Conservation (phyloP, 2,329 filamentous ascomycete genomes). For the Aspergillus sp. region DNA sequence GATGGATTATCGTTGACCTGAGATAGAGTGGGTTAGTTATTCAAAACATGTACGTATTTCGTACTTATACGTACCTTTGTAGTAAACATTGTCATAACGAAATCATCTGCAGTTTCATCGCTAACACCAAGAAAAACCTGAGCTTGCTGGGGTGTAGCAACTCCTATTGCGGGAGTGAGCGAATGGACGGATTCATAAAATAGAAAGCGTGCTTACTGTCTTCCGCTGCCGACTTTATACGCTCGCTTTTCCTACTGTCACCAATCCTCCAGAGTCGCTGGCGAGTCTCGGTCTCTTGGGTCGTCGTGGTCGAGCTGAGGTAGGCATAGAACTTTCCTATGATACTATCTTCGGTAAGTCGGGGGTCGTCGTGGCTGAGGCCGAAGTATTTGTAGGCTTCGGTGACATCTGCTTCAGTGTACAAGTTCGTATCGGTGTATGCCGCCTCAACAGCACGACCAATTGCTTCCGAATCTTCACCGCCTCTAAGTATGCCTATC, state of each 20-base stretch:
- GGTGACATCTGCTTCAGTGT: slow-evolving; percentile 56
- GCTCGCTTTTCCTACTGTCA: slow-evolving; percentile 55
- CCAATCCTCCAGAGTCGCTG: slow-evolving; percentile 62
- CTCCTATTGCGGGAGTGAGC: slow-evolving; percentile 32
- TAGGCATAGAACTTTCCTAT: slow-evolving; percentile 62
- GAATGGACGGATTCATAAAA: background rate
- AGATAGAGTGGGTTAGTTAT: slow-evolving; percentile 6
- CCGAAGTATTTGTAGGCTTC: slow-evolving; percentile 61
- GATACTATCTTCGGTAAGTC: slow-evolving; percentile 59
- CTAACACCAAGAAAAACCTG: slow-evolving; percentile 60
- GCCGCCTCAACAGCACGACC: slow-evolving; percentile 58
- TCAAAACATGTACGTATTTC: background rate
- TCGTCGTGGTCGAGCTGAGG: slow-evolving; percentile 45
- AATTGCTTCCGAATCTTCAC: slow-evolving; percentile 54
- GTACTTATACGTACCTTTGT: slow-evolving; percentile 48
- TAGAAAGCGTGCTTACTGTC: slow-evolving; percentile 41
- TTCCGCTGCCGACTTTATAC: slow-evolving; percentile 59
- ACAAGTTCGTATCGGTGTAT: slow-evolving; percentile 55
- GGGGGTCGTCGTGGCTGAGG: slow-evolving; percentile 48
- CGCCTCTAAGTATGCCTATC: slow-evolving; percentile 54
- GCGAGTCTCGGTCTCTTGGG: slow-evolving; percentile 56
- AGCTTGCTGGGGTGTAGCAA: slow-evolving; percentile 65
- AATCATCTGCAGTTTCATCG: slow-evolving; percentile 54
- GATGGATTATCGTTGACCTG: slow-evolving; percentile 54
- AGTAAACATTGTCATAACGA: slow-evolving; percentile 57